These are phyloP conservation scores for Diplocarpon rosae DNA, from an alignment of 2,329 filamentous ascomycete species.

Conservation along the genomic window DNA sequence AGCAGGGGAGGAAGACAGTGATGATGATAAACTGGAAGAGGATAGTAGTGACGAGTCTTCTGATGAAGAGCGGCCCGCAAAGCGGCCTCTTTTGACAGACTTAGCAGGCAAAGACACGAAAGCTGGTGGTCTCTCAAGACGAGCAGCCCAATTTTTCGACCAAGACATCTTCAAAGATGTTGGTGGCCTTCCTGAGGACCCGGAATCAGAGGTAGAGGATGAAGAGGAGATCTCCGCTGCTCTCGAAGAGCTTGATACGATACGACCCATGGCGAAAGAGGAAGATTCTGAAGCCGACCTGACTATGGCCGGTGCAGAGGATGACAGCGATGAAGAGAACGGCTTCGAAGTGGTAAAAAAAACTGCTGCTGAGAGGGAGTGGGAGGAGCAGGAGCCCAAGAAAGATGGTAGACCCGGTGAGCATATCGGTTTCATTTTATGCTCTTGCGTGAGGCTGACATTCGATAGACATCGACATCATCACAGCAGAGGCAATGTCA, in stretches of 20 bases:
- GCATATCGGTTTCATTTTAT: constrained; percentile 10
- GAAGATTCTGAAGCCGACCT: constrained; percentile 24
- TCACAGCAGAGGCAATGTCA: constrained; percentile 99
- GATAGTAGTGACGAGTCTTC: constrained; percentile 54
- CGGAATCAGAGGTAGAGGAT: constrained; percentile 31
- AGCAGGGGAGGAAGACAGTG: constrained; percentile 45
- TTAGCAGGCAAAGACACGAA: constrained; percentile 43
- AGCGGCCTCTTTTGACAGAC: constrained; percentile 47
- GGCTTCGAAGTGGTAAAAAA: constrained; percentile 54
- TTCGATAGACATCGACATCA: constrained; percentile 78
- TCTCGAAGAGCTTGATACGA: constrained; percentile 24
- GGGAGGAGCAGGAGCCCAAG: constrained; percentile 55
- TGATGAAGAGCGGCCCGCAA: constrained; percentile 34
- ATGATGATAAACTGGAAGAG: constrained; percentile 43
- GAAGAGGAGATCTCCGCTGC: constrained; percentile 32
- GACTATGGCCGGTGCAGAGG: constrained; percentile 12
- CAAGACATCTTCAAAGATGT: constrained; percentile 91
- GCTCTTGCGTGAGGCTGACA: constrained; percentile 10
- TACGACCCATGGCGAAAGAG: constrained; percentile 27
- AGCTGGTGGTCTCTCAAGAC: constrained; percentile 60
- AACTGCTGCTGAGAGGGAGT: constrained; percentile 41
- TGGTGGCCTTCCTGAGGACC: constrained; percentile 50
- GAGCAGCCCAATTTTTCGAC: constrained; percentile 81
- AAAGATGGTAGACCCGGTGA: constrained; percentile 53
- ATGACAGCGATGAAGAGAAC: constrained; percentile 30